Conservation (phyloP, 495 filamentous ascomycete species). For the Astrothelium macrocarpum region DNA sequence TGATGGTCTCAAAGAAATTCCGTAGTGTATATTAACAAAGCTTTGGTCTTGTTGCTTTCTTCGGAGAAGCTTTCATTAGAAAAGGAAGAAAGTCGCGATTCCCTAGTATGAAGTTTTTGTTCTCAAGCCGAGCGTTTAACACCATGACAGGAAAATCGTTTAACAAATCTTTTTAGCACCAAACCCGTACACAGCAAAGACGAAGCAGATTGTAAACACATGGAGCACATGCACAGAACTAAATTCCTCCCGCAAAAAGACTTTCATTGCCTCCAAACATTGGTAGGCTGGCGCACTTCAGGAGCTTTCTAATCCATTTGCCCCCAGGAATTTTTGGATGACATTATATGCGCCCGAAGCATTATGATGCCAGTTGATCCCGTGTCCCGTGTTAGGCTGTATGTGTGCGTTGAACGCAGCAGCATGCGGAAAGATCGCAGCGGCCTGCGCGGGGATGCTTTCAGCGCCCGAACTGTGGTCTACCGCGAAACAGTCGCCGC, state of each 20-base stretch:
- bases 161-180: no score
- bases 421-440: slow-evolving; percentile 10
- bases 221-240: neutral
- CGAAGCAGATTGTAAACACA: no score
- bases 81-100: no score
- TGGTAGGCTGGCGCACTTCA: neutral
- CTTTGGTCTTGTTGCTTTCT: no score
- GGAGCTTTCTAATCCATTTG: neutral
- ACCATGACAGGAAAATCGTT: no score
- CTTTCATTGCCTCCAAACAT: neutral
- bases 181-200: no score
- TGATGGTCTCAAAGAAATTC: no score
- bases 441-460: slow-evolving; percentile 1
- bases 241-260: neutral
- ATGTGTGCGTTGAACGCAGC: slow-evolving; percentile 10
- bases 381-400: slow-evolving; percentile 19
- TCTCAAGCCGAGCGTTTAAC: no score
- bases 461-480: neutral
- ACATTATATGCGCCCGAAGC: slow-evolving; percentile 13
- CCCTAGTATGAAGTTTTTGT: no score
- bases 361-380: slow-evolving; percentile 21
- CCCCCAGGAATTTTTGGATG: neutral
- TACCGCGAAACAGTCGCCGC: slow-evolving; percentile 14
- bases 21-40: no score
- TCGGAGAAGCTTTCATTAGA: no score